Evolutionary conservation across 2,329 filamentous ascomycete species (phyloP).

Genomic region (Venturia asperata): DNA sequence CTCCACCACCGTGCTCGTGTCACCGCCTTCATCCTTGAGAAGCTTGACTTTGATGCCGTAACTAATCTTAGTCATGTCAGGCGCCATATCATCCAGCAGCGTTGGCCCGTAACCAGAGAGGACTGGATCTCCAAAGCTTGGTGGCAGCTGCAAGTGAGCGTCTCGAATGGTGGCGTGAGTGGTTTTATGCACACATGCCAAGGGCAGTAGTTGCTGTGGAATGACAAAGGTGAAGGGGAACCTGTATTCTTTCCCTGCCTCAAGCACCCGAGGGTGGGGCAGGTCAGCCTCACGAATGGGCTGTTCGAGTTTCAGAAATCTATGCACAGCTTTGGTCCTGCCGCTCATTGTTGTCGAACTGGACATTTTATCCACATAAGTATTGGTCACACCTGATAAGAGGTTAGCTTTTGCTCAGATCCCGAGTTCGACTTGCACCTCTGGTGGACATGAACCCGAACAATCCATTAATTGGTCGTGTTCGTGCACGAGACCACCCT

Average conservation of each 20-base stretch:
- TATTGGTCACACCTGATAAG: slow-evolving; percentile 42
- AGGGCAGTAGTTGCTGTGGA: slow-evolving; percentile 53
- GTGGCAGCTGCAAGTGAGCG: slow-evolving; percentile 53
- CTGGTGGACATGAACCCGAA: background rate
- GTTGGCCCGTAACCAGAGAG: slow-evolving; percentile 43
- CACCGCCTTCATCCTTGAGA: slow-evolving; percentile 32
- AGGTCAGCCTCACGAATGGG: slow-evolving; percentile 49
- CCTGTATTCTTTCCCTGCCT: slow-evolving; percentile 48
- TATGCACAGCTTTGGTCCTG: slow-evolving; percentile 48
- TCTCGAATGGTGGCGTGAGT: slow-evolving; percentile 46
- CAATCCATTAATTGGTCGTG: background rate
- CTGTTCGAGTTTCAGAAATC: slow-evolving; percentile 56
- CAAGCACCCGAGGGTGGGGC: slow-evolving; percentile 48
- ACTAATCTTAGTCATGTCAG: slow-evolving; percentile 54
- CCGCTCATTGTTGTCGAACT: slow-evolving; percentile 45
- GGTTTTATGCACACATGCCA: slow-evolving; percentile 49
- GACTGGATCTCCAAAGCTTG: slow-evolving; percentile 53
- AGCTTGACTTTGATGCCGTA: slow-evolving; percentile 50
- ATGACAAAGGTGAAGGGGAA: slow-evolving; percentile 60
- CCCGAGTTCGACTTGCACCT: background rate
- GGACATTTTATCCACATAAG: slow-evolving; percentile 49
- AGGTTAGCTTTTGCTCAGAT: slow-evolving; percentile 14
- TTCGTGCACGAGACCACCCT: background rate
- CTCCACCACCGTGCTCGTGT: slow-evolving; percentile 41
- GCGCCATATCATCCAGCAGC: slow-evolving; percentile 54